Conservation (phyloP, 2,329 filamentous ascomycete genomes). For the Fusarium kyushuense region DNA sequence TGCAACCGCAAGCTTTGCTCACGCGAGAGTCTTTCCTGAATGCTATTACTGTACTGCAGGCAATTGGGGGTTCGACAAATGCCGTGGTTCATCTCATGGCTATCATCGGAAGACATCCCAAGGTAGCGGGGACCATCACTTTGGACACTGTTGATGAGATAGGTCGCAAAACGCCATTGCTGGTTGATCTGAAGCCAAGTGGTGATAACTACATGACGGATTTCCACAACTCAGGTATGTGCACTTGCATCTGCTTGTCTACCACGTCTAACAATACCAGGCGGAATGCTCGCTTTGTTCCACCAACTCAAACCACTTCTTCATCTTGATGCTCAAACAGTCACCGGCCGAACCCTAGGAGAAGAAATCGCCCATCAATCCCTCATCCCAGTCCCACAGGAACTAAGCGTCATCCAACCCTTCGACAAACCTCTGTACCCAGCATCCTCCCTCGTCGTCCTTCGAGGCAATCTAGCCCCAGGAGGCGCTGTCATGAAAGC, state of each 20-base stretch:
- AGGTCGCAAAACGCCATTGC: constrained; percentile 80
- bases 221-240: constrained; percentile 71
- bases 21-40: constrained; percentile 85
- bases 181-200: constrained; percentile 87
- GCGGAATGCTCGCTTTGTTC: constrained; percentile 85
- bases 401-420: constrained; percentile 70
- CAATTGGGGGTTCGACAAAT: constrained; percentile 86
- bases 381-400: constrained; percentile 61
- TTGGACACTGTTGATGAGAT: constrained; percentile 84
- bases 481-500: constrained; percentile 90
- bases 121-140: constrained; percentile 71
- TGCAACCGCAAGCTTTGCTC: constrained; percentile 76
- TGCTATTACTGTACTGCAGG: constrained; percentile 87
- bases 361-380: constrained; percentile 81
- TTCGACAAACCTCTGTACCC: constrained; percentile 75
- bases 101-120: constrained; percentile 80
- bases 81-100: constrained; percentile 88
- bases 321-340: constrained; percentile 79
- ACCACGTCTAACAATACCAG: constrained; percentile 50
- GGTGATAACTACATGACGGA: constrained; percentile 92
- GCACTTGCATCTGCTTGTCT: accelerated
- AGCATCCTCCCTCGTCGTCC: constrained; percentile 83
- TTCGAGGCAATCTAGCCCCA: constrained; percentile 86
- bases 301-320: constrained; percentile 82
- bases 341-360: constrained; percentile 86